phyloP scores from a whole-genome alignment of 441 rosid species.

The Metrosideros polymorpha region DNA sequence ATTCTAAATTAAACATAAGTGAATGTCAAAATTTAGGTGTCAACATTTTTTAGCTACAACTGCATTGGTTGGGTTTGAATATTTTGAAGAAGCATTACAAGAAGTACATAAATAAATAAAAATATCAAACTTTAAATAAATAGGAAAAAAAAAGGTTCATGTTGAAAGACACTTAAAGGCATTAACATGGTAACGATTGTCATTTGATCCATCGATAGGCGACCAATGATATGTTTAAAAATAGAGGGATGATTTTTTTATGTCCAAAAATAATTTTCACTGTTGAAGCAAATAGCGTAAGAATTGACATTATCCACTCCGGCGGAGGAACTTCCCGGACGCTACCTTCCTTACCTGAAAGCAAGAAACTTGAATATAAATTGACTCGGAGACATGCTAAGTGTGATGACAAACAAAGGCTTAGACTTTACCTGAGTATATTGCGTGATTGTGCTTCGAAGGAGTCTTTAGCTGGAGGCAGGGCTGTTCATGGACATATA shows the following conservation, averaged over 20 bases:
- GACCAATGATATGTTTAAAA: neutral
- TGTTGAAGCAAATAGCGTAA: no score
- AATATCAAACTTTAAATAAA: neutral
- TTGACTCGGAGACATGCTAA: neutral
- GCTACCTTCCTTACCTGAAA: neutral
- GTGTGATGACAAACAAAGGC: neutral
- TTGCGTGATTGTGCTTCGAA: conserved; percentile 24
- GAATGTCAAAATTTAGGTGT: no score
- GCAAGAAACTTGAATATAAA: neutral
- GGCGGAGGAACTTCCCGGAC: neutral
- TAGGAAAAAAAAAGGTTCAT: neutral
- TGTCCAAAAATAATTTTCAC: no score
- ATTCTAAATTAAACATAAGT: no score
- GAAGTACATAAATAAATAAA: neutral
- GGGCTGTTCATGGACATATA: conserved; percentile 22
- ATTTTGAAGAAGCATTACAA: neutral
- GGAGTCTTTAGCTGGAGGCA: conserved; percentile 20
- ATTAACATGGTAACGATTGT: neutral
- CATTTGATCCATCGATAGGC: neutral
- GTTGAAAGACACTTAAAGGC: neutral
- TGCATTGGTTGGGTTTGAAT: neutral
- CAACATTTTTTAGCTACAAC: no score
- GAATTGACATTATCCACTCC: neutral
- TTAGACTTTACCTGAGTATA: conserved; percentile 18
- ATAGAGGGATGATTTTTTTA: neutral